Percentiles rank a stretch among this genome's conserved stretches.
phyloP scores from a whole-genome alignment of 306 rosid species.

The Sechiopsis laciniata region DNA sequence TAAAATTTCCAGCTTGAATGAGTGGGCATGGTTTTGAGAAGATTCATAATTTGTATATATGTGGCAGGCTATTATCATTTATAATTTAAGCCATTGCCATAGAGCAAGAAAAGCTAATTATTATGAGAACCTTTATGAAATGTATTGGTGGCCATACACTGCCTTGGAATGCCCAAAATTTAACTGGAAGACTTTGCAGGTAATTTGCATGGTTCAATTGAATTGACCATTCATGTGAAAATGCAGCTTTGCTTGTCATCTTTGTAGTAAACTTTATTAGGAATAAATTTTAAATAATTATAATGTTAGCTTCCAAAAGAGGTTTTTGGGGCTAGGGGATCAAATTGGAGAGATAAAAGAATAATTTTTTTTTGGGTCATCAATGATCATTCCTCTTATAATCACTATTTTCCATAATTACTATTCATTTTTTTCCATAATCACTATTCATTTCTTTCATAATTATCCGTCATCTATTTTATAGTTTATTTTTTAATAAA shows the following conservation, averaged over 20 bases:
- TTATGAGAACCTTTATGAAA: too few relatives aligned
- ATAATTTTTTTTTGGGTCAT: too few relatives aligned
- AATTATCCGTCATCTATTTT: too few relatives aligned
- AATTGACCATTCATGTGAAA: background rate
- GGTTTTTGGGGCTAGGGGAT: too few relatives aligned
- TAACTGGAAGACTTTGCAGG: background rate
- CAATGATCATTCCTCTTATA: too few relatives aligned
- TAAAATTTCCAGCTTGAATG: background rate
- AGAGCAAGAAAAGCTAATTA: background rate
- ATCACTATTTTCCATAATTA: too few relatives aligned
- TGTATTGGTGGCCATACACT: background rate
- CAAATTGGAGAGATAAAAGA: too few relatives aligned
- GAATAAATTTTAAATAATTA: background rate
- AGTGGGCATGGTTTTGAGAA: slow-evolving; percentile 14
- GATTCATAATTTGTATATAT: background rate
- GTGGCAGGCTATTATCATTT: background rate
- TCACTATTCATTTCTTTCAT: too few relatives aligned
- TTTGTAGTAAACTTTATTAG: background rate
- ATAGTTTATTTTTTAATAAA: too few relatives aligned
- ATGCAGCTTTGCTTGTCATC: too few relatives aligned
- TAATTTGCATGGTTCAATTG: background rate
- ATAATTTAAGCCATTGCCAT: background rate
- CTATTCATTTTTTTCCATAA: too few relatives aligned
- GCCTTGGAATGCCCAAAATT: slow-evolving; percentile 11
- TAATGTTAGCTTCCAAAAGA: background rate